Conservation (phyloP, 306 rosid species). For the Ormosia emarginata region DNA sequence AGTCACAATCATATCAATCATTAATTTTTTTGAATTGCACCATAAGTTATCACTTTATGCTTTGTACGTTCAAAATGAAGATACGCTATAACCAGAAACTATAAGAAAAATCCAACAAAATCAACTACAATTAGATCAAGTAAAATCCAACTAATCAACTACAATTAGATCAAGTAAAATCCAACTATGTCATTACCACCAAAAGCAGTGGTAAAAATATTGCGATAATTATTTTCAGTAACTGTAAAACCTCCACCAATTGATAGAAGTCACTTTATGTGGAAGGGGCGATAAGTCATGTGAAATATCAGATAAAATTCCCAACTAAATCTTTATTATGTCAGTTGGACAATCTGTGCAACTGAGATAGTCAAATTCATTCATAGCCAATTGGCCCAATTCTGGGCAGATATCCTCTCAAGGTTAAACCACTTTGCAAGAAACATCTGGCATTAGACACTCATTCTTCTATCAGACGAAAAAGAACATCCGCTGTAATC, state of each 20-base stretch:
- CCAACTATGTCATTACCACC: too few relatives aligned
- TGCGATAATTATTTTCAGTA: too few relatives aligned
- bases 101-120: background rate
- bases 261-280: too few relatives aligned
- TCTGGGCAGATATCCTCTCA: background rate
- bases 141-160: background rate
- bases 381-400: background rate
- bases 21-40: too few relatives aligned
- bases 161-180: background rate
- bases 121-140: background rate
- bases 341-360: background rate
- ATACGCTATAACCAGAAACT: background rate
- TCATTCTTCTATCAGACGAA: constrained; percentile 10
- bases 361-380: background rate
- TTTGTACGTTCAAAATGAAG: too few relatives aligned
- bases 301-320: too few relatives aligned
- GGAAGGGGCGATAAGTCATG: too few relatives aligned
- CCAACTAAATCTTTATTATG: background rate
- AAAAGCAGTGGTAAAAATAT: too few relatives aligned
- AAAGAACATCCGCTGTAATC: background rate
- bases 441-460: background rate
- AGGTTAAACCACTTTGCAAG: background rate
- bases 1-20: too few relatives aligned
- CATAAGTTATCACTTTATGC: too few relatives aligned
- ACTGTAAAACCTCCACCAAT: too few relatives aligned